Percentiles rank a stretch among this genome's conserved stretches.
Evolutionary conservation across 768 basidiomycete genomes (phyloP).

Genomic region (Tulasnella calospora): DNA sequence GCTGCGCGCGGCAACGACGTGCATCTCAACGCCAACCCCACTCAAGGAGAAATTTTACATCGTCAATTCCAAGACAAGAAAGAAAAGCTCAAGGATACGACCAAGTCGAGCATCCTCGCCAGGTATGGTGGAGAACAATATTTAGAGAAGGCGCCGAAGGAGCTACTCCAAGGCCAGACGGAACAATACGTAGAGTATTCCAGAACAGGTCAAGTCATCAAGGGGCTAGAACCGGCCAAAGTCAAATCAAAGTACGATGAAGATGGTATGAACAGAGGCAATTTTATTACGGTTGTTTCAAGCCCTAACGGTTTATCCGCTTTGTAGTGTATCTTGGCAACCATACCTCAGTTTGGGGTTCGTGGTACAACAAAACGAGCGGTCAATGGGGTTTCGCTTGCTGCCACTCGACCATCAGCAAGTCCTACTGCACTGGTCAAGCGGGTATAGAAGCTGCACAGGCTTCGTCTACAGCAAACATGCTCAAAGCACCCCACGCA

Average conservation of each 20-base stretch:
- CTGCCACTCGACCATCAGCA: conserved; percentile 79
- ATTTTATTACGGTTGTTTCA: conserved; percentile 7
- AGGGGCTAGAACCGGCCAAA: conserved; percentile 85
- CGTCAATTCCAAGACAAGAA: conserved; percentile 89
- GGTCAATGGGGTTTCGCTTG: conserved; percentile 91
- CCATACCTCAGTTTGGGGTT: conserved; percentile 96
- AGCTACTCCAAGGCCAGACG: conserved; percentile 90
- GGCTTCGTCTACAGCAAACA: conserved; percentile 10
- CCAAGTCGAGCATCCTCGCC: conserved; percentile 81
- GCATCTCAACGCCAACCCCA: conserved; percentile 93
- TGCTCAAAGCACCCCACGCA: background rate
- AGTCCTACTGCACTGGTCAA: conserved; percentile 87
- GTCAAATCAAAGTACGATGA: conserved; percentile 91
- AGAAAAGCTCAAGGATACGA: conserved; percentile 81
- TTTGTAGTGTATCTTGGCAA: conserved; percentile 78
- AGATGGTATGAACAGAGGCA: conserved; percentile 61
- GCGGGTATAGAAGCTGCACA: conserved; percentile 67
- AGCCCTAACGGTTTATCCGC: conserved; percentile 23
- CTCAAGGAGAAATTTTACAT: conserved; percentile 88
- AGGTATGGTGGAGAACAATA: conserved; percentile 95
- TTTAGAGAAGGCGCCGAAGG: conserved; percentile 81
- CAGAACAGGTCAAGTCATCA: conserved; percentile 81
- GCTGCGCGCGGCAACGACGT: conserved; percentile 90
- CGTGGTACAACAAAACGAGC: conserved; percentile 72
- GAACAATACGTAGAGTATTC: conserved; percentile 98